Base-by-base conservation (phyloP, 2,329 filamentous ascomycete species). In the Clonostachys byssicola region DNA sequence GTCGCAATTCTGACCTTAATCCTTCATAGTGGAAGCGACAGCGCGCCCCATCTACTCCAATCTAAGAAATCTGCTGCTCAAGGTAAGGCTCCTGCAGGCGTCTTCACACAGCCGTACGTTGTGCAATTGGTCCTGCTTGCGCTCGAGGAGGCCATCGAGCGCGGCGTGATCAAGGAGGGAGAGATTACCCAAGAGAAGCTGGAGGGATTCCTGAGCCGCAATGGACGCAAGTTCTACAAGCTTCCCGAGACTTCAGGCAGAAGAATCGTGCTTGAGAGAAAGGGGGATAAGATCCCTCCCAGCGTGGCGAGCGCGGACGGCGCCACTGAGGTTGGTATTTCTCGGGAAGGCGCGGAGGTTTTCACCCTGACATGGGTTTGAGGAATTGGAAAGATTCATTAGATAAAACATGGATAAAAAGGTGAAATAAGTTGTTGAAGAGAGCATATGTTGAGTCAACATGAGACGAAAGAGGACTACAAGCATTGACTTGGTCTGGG, bases 51-150 rank as follows among this genome's bases (percentile, higher is more conserved):
- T 60, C 76, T 77, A 12, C 67, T 80, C 5, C 60, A 62, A n/a
- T 75, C 78, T 50, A 89, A 89, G 67, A 56, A 56, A 16, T 63
- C 61, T 7, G 59, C 60, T 45, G 75, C 69, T 44, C 23, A 30
- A 30, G 73, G 73, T 43, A 77, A 71, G 60, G 78, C 83, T 1
- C 80, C 85, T 0, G 88, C 88, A 0, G 88, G 88, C 5, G 87
- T 92, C 40, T 92, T 90, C 63, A 92, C 88, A 2, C 88, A 92
- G 67, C 84, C 85, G 5, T 83, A 83, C 60, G 83, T 82, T 0
- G 73, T 83, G 3, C 81, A 82, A 47, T 74, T 84, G 43, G 83
- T 89, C 42, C 67, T 90, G 20, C 58, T 70, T 34, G 77, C 73
- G 1, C 67, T 90, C 39, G 79, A 87, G 63, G 77, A 81, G 55